Evolutionary conservation across 1,284 basidiomycete species (phyloP).

Genomic region (Cutaneotrichosporon dermatis): DNA sequence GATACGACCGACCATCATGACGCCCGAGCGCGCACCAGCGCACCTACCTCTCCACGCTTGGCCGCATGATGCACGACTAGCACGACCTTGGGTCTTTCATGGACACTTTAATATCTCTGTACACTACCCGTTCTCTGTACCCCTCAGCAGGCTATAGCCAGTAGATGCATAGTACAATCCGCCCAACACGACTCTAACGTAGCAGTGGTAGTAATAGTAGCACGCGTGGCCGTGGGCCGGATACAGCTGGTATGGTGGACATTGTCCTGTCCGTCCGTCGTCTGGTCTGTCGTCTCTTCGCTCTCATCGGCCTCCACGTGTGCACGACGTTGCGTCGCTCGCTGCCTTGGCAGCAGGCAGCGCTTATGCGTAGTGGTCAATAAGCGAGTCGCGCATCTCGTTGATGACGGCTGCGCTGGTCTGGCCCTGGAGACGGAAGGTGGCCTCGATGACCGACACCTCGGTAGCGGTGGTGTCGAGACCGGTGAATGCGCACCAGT

Average conservation of each 20-base stretch:
- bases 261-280: no score
- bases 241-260: no score
- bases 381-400: slow-evolving; percentile 89
- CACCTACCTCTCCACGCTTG: no score
- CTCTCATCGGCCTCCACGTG: no score
- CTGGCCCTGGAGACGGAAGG: slow-evolving; percentile 91
- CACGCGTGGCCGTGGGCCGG: no score
- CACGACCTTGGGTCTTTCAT: neutral
- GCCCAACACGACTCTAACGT: no score
- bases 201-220: no score
- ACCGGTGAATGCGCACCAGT: slow-evolving; percentile 97
- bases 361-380: slow-evolving; percentile 82
- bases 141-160: neutral
- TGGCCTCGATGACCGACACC: slow-evolving; percentile 94
- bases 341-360: no score
- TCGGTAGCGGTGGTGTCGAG: slow-evolving; percentile 97
- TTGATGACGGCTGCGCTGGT: slow-evolving; percentile 79
- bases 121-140: neutral
- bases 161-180: slow-evolving; percentile 5
- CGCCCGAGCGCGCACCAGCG: no score
- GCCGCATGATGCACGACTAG: neutral
- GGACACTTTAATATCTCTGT: neutral
- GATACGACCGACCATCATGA: no score
- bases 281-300: no score
- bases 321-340: no score